These are phyloP conservation scores for Posidonia oceanica DNA, from an alignment of 116 monocot species.

Conservation along the genomic window DNA sequence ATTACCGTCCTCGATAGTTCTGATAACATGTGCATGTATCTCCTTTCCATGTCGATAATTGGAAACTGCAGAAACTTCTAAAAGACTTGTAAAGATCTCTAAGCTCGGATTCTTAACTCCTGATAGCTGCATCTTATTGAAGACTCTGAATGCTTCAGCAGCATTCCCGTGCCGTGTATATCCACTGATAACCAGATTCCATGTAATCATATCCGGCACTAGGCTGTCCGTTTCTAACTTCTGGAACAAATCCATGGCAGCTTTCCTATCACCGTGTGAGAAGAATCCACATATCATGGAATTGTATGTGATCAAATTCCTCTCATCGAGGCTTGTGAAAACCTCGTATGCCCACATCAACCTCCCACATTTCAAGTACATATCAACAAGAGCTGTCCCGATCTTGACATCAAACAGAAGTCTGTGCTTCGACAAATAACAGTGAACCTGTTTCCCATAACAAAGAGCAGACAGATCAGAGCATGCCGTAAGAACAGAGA, in stretches of 20 bases:
- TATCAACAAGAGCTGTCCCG: conserved; percentile 18
- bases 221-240: conserved; percentile 14
- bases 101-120: neutral
- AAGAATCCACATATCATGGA: conserved; percentile 24
- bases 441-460: conserved; percentile 23
- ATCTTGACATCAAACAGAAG: conserved; percentile 14
- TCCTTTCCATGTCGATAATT: too few species aligned
- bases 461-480: conserved; percentile 7
- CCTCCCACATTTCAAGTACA: conserved; percentile 27
- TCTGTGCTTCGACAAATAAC: conserved; percentile 19
- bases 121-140: conserved; percentile 19
- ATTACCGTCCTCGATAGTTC: conserved; percentile 7
- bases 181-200: conserved; percentile 34
- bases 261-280: conserved; percentile 7
- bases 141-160: conserved; percentile 18
- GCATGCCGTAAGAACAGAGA: conserved; percentile 17
- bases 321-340: conserved; percentile 16
- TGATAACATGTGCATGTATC: neutral
- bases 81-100: conserved; percentile 24
- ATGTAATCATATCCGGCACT: conserved; percentile 21
- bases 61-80: too few species aligned
- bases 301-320: conserved; percentile 24
- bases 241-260: conserved; percentile 14
- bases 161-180: conserved; percentile 9
- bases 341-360: conserved; percentile 12